Percentiles rank a stretch among this genome's conserved stretches.
Evolutionary conservation across 495 filamentous ascomycete genomes (phyloP).

Genomic region (Melanomma pulvis-pyrius): DNA sequence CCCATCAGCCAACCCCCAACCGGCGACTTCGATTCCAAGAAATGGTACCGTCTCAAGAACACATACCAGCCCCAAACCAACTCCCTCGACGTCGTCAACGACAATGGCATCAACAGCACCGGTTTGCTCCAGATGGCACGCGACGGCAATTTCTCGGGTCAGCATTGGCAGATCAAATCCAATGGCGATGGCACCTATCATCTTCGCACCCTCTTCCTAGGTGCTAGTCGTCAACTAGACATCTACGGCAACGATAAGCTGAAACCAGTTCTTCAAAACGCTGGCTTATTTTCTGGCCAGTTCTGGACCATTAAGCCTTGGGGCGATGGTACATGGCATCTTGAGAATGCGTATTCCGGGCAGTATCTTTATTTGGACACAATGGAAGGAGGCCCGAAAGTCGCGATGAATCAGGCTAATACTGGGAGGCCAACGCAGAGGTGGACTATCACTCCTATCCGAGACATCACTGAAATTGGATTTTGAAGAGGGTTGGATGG

Average conservation of each 20-base stretch:
- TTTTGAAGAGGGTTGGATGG: background rate
- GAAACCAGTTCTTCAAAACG: conserved; percentile 1
- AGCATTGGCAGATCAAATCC: conserved; percentile 29
- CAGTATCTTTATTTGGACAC: conserved; percentile 26
- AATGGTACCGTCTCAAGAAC: conserved; percentile 29
- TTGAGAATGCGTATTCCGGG: conserved; percentile 23
- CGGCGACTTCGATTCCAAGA: conserved; percentile 12
- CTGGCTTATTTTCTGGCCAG: conserved; percentile 18
- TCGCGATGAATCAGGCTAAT: conserved; percentile 23
- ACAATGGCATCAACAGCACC: conserved; percentile 4
- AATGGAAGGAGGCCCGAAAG: conserved; percentile 21
- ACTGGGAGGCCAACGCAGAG: conserved; percentile 28
- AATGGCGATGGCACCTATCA: conserved; percentile 6
- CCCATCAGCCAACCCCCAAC: conserved; percentile 14
- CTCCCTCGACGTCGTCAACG: conserved; percentile 32
- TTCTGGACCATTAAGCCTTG: conserved; percentile 29
- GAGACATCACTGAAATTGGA: conserved; percentile 14
- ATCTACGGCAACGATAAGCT: conserved; percentile 21
- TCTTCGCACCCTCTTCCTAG: conserved; percentile 24
- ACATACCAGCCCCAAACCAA: background rate
- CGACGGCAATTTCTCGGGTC: conserved; percentile 27
- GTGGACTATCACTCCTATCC: conserved; percentile 22
- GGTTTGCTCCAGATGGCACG: conserved; percentile 19
- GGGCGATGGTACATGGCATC: conserved; percentile 30
- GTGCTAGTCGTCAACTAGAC: conserved; percentile 15